A percentile compares a stretch with the other conserved stretches of the same genome.
Evolutionary conservation across 1,139 yeast species (phyloP).

Genomic region (Candida sp.): DNA sequence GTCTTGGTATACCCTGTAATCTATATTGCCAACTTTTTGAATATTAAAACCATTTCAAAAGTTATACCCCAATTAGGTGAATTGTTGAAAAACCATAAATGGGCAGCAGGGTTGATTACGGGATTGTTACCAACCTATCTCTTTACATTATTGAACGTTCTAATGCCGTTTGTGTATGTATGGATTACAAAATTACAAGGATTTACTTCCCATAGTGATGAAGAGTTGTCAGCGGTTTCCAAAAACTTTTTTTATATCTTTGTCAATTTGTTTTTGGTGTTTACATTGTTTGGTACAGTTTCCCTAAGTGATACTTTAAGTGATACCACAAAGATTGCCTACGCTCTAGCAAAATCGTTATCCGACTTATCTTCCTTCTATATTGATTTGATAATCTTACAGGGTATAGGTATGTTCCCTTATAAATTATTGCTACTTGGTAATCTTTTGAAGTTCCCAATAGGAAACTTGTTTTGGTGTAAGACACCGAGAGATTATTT

Average conservation of each 20-base stretch:
- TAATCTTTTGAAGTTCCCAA: constrained; percentile 54
- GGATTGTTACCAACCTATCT: constrained; percentile 77
- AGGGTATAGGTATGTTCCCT: constrained; percentile 85
- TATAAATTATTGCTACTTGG: constrained; percentile 70
- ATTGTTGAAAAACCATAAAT: constrained; percentile 51
- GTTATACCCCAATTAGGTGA: constrained; percentile 74
- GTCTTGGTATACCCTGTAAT: constrained; percentile 73
- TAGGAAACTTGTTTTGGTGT: constrained; percentile 44
- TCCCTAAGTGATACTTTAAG: constrained; percentile 53
- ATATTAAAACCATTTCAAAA: constrained; percentile 63
- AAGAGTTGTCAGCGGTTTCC: constrained; percentile 71
- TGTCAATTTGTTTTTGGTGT: constrained; percentile 79
- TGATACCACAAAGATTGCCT: constrained; percentile 72
- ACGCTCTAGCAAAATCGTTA: constrained; percentile 69
- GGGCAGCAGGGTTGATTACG: constrained; percentile 64
- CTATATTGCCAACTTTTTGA: constrained; percentile 68
- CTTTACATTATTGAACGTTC: constrained; percentile 69
- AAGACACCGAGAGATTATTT: constrained; percentile 59
- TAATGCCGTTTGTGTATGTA: constrained; percentile 73
- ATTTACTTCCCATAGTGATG: constrained; percentile 74
- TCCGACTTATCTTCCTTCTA: constrained; percentile 72
- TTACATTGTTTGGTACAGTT: constrained; percentile 79
- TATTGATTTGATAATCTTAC: constrained; percentile 77
- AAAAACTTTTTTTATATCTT: constrained; percentile 84
- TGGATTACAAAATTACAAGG: constrained; percentile 73